phyloP scores from a whole-genome alignment of 495 filamentous ascomycete species.

The Daldinia vernicosa region DNA sequence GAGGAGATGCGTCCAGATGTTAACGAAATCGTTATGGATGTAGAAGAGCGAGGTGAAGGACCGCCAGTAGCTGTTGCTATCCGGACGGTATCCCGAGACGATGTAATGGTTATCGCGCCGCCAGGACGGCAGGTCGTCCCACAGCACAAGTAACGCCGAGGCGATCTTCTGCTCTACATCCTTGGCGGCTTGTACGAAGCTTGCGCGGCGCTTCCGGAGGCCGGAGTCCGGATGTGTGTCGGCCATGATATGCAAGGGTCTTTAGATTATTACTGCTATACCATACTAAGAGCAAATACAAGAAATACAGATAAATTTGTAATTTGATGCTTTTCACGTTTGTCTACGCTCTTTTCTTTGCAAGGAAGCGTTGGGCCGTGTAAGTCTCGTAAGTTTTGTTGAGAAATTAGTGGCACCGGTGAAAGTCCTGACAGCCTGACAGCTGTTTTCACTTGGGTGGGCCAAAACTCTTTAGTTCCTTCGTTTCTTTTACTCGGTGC shows the following conservation, averaged over 20 bases:
- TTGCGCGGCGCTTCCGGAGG: constrained; percentile 37
- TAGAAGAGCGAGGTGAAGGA: constrained; percentile 50
- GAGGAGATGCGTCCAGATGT: constrained; percentile 89
- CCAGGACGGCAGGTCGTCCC: constrained; percentile 57
- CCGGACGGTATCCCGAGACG: constrained; percentile 51
- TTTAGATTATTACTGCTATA: not conserved
- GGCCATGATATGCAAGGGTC: constrained; percentile 30
- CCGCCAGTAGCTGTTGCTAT: constrained; percentile 49
- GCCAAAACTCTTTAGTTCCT: constrained; percentile 1
- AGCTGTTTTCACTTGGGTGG: constrained; percentile 32
- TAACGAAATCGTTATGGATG: constrained; percentile 88
- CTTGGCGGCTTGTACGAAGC: constrained; percentile 37
- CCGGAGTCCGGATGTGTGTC: constrained; percentile 16
- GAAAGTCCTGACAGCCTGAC: constrained; percentile 14
- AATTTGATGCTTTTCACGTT: not conserved
- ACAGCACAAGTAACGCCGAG: constrained; percentile 46
- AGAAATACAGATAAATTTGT: constrained; percentile 1
- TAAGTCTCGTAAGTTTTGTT: constrained; percentile 26
- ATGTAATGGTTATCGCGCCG: constrained; percentile 59
- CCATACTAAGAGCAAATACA: not conserved
- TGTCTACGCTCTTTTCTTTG: not conserved
- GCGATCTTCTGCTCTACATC: constrained; percentile 45
- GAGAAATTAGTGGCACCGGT: constrained; percentile 20
- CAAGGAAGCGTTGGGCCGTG: constrained; percentile 7
- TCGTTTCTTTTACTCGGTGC: not conserved